Percentiles rank a stretch among this genome's conserved stretches.
Evolutionary conservation across 1,284 basidiomycete genomes (phyloP).

Genomic region (Neotropicomus parvogracilis): DNA sequence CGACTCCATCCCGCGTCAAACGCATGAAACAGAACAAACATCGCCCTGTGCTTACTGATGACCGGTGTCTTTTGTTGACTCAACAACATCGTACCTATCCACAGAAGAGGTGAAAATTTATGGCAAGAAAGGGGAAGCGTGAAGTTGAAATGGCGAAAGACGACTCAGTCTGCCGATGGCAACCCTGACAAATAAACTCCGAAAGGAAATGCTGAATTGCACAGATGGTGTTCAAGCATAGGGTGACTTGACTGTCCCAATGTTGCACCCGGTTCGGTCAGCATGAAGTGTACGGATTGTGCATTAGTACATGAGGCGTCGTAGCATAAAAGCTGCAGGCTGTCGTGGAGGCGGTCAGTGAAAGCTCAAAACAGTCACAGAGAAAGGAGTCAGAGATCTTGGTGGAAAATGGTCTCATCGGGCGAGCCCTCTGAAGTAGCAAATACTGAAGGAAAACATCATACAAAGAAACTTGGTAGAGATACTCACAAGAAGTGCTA

Average conservation of each 20-base stretch:
- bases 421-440: conserved; percentile 78
- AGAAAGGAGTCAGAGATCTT: conserved; percentile 68
- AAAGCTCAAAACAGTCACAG: background rate
- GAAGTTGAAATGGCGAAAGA: background rate
- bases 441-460: conserved; percentile 67
- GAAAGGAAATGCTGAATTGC: background rate
- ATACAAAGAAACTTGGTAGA: conserved; percentile 26
- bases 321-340: conserved; percentile 1
- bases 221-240: background rate
- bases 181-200: background rate
- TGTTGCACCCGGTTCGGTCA: background rate
- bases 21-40: background rate
- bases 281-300: background rate
- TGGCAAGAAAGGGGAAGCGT: background rate
- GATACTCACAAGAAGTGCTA: conserved; percentile 22
- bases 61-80: conserved; percentile 40
- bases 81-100: conserved; percentile 8
- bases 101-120: background rate
- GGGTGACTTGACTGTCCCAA: too few species aligned
- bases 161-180: too few species aligned
- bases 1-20: conserved; percentile 45
- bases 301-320: background rate
- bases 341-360: conserved; percentile 12
- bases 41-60: conserved; percentile 46
- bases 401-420: conserved; percentile 76